Evolutionary conservation across 75 land plant species (phyloP), one percentile per base, ranked within the genome.

Genomic region (Sequoiadendron giganteum): DNA sequence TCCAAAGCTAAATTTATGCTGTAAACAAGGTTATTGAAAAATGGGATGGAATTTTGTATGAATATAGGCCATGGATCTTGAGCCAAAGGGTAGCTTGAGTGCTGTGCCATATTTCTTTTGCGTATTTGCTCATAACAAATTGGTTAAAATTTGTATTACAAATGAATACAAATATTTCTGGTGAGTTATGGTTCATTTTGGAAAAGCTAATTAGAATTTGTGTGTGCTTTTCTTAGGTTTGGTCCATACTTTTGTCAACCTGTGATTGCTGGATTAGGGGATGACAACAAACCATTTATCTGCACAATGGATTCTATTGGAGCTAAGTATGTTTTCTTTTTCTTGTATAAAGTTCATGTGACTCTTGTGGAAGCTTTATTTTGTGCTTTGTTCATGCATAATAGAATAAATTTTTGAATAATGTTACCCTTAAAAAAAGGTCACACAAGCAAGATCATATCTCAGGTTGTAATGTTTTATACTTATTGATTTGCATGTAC

Each of bases 221-320:
- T 38, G 40, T 11, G 16, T 42, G 34, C n/a, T 88, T 47, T 34
- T 82, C 77, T 49, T 89, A 98, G 99, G 87, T 98, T 98, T 93
- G 99, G 99, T 87, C 99, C 99, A 56, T 98, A 97, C 91, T 95
- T 98, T 87, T 94, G 96, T 86, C 97, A 97, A 87, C 99, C 99
- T 68, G 96, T 98, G 48, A 98, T 98, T 91, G 99, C 99, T 88
- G 99, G 99, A 47, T 88, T 98, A 70, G 91, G 93, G 6, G 99
- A 95, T 68, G 95, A 95, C 75, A 92, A 94, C 76, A 92, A 92
- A 81, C 99, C 99, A 6, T 98, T 96, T 88, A 98, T 98, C 85
- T 98, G 99, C 94, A 97, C 99, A 0, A 98, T 96, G 95, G 99
- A 98, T 86, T 93, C 95, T 32, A 94, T 98, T 91, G 99, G 99